A percentile compares a stretch with the other conserved stretches of the same genome.
Evolutionary conservation across 441 rosid species (phyloP).

Genomic region (Croton setiger): DNA sequence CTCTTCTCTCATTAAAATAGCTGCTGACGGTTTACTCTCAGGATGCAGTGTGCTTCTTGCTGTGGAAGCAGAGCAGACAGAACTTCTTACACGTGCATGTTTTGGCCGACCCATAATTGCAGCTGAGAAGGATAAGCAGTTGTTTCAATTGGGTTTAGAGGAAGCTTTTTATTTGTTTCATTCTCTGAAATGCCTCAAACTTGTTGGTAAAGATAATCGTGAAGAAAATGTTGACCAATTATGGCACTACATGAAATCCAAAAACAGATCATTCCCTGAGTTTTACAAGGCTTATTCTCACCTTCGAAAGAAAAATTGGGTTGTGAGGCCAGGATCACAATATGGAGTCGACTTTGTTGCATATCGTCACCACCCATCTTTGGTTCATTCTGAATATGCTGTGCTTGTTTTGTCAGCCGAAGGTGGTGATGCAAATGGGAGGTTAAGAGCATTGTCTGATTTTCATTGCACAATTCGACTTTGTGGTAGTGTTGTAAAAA

Average conservation of each 20-base stretch:
- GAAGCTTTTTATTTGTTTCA: slow-evolving; percentile 59
- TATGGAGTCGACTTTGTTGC: slow-evolving; percentile 68
- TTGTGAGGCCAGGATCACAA: slow-evolving; percentile 55
- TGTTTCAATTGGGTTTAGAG: slow-evolving; percentile 58
- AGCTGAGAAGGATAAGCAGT: slow-evolving; percentile 45
- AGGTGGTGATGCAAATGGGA: slow-evolving; percentile 29
- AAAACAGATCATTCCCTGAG: slow-evolving; percentile 40
- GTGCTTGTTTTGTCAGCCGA: slow-evolving; percentile 42
- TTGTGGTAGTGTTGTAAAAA: slow-evolving; percentile 57
- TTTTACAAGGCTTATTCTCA: slow-evolving; percentile 57
- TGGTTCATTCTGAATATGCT: slow-evolving; percentile 69
- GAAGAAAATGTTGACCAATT: slow-evolving; percentile 26
- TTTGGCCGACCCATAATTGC: slow-evolving; percentile 44
- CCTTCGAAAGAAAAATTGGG: slow-evolving; percentile 54
- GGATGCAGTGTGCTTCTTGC: slow-evolving; percentile 41
- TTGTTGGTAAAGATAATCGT: slow-evolving; percentile 26
- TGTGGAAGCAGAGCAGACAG: slow-evolving; percentile 36
- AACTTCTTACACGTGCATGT: slow-evolving; percentile 48
- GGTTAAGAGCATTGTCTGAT: slow-evolving; percentile 62
- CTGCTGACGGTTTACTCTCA: slow-evolving; percentile 37
- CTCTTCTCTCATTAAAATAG: slow-evolving; percentile 33
- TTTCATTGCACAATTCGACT: slow-evolving; percentile 45
- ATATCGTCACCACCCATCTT: slow-evolving; percentile 58
- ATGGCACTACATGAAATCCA: slow-evolving; percentile 43
- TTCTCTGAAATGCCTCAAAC: slow-evolving; percentile 50